These are phyloP conservation scores for Passalora sequoiae DNA, from an alignment of 2,329 filamentous ascomycete genomes.

Conservation along the genomic window DNA sequence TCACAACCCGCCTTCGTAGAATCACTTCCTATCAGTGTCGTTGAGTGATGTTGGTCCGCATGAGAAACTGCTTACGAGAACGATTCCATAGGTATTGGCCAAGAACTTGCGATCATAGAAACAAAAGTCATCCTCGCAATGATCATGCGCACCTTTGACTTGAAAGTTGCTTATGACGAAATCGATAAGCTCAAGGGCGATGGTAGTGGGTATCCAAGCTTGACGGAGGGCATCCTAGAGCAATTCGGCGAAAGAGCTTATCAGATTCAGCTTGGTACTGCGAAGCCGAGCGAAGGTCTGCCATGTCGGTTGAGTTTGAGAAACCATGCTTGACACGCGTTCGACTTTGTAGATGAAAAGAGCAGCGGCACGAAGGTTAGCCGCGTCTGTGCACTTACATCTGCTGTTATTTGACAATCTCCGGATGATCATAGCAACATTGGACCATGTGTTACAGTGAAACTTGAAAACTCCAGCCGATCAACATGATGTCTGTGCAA, in stretches of 20 bases:
- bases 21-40: not conserved
- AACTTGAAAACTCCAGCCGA: too few species aligned
- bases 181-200: slow-evolving; percentile 31
- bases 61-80: not conserved
- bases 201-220: slow-evolving; percentile 33
- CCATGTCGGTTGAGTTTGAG: slow-evolving; percentile 28
- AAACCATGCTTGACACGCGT: too few species aligned
- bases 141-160: slow-evolving; percentile 48
- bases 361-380: too few species aligned
- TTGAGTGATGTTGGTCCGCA: too few species aligned
- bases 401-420: too few species aligned
- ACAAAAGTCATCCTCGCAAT: slow-evolving; percentile 48
- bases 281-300: slow-evolving; percentile 34
- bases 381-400: too few species aligned
- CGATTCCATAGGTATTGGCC: slow-evolving; percentile 40
- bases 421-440: too few species aligned
- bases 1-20: not conserved
- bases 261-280: slow-evolving; percentile 33
- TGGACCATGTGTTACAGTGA: too few species aligned
- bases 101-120: slow-evolving; percentile 53
- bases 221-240: slow-evolving; percentile 24
- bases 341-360: too few species aligned
- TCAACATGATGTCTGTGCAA: too few species aligned
- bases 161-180: slow-evolving; percentile 40
- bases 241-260: slow-evolving; percentile 34